Evolutionary conservation across 164 flowering plant species (phyloP).

Genomic region (Vitis rotundifolia): DNA sequence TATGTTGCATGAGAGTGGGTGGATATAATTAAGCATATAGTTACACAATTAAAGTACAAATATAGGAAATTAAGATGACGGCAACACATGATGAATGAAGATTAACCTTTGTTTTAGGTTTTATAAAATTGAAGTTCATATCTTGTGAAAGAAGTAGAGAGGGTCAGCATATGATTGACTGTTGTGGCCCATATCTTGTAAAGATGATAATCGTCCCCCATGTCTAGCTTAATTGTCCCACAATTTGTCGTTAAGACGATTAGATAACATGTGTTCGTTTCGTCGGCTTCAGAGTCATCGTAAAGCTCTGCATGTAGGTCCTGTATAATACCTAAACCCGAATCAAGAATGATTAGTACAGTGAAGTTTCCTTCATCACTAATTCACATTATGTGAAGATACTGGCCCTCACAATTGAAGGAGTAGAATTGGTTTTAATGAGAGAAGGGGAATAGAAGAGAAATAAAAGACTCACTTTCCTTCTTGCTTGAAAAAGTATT

Average conservation of each 20-base stretch:
- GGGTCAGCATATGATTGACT: slow-evolving; percentile 71
- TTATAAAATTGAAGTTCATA: slow-evolving; percentile 54
- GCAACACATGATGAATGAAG: not conserved
- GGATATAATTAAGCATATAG: no score
- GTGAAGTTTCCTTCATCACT: no score
- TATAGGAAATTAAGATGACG: no score
- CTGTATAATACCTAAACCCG: slow-evolving; percentile 49
- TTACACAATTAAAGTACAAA: not conserved
- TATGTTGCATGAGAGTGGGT: no score
- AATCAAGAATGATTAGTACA: not conserved
- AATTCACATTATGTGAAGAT: no score
- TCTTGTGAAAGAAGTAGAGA: slow-evolving; percentile 55
- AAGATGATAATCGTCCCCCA: slow-evolving; percentile 58
- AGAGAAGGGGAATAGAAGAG: not conserved
- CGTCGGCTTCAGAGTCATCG: slow-evolving; percentile 44
- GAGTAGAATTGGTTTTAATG: no score
- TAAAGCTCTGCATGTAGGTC: slow-evolving; percentile 68
- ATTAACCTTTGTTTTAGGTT: slow-evolving; percentile 10
- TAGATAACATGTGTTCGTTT: slow-evolving; percentile 48
- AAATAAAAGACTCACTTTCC: slow-evolving; percentile 48
- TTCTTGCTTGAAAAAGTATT: slow-evolving; percentile 32
- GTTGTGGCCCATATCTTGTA: slow-evolving; percentile 71
- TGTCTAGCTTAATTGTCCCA: slow-evolving; percentile 75
- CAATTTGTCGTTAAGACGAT: slow-evolving; percentile 57
- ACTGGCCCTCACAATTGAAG: no score